Percentiles rank a stretch among this genome's conserved stretches.
Evolutionary conservation across 1,284 basidiomycete genomes (phyloP).

Genomic region (Microbotryum scabiosae): DNA sequence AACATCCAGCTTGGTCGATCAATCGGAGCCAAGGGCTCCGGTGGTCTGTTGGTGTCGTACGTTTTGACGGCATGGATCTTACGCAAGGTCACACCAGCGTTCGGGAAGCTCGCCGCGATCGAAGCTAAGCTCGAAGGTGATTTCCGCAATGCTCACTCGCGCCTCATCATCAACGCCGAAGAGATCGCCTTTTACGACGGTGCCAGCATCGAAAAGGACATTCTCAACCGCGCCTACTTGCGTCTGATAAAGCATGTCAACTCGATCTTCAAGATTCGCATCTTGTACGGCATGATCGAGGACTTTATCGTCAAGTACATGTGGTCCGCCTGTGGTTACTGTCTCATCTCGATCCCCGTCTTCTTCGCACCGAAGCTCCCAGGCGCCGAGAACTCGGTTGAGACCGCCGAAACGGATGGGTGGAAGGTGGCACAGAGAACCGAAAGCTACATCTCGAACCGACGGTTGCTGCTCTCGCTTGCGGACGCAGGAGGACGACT

Average conservation of each 20-base stretch:
- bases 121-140: conserved; percentile 79
- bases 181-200: conserved; percentile 96
- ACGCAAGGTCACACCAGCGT: conserved; percentile 78
- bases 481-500: conserved; percentile 78
- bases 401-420: conserved; percentile 7
- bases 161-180: conserved; percentile 83
- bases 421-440: conserved; percentile 37
- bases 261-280: conserved; percentile 72
- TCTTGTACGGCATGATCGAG: conserved; percentile 60
- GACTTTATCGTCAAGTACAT: conserved; percentile 91
- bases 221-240: conserved; percentile 70
- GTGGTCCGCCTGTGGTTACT: conserved; percentile 60
- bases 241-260: conserved; percentile 81
- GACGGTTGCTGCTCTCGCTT: conserved; percentile 81
- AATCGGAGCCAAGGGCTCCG: conserved; percentile 64
- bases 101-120: conserved; percentile 80
- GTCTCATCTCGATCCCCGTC: conserved; percentile 77
- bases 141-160: conserved; percentile 77
- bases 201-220: conserved; percentile 70
- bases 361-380: conserved; percentile 46
- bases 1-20: conserved; percentile 81
- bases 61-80: conserved; percentile 75
- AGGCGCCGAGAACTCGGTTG: not conserved
- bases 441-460: conserved; percentile 72
- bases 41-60: conserved; percentile 75